phyloP scores from a whole-genome alignment of 768 basidiomycete species.

The Phlebiopsis flavidoalba region DNA sequence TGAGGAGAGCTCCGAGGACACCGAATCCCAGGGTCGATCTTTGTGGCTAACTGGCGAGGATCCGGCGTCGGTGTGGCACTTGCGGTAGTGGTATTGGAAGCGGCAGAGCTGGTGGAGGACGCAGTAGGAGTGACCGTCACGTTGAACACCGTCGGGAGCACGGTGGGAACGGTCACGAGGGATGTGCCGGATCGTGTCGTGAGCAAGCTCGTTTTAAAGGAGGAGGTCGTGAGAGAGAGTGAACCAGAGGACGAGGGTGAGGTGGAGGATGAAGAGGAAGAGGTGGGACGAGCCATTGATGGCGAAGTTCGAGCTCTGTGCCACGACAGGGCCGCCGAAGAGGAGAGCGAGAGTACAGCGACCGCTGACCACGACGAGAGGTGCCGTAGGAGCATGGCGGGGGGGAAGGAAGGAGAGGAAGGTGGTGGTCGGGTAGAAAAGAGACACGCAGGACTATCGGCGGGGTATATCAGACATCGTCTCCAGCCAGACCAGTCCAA shows the following conservation, averaged over 20 bases:
- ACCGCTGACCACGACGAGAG: conserved; percentile 14
- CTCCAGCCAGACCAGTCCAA: background rate
- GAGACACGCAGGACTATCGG: conserved; percentile 27
- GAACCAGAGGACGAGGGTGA: conserved; percentile 28
- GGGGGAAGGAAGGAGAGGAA: conserved; percentile 21
- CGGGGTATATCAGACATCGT: conserved; percentile 24
- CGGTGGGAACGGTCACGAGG: conserved; percentile 44
- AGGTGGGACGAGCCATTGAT: conserved; percentile 7
- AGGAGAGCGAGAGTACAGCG: conserved; percentile 20
- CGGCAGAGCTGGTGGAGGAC: conserved; percentile 34
- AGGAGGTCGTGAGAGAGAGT: conserved; percentile 46
- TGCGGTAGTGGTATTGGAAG: conserved; percentile 37
- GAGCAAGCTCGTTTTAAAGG: conserved; percentile 45
- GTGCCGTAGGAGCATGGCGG: conserved; percentile 17
- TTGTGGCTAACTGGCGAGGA: conserved; percentile 47
- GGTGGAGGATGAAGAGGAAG: conserved; percentile 17
- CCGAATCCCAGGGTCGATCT: conserved; percentile 85
- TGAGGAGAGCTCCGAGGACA: conserved; percentile 82
- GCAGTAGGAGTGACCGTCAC: conserved; percentile 52
- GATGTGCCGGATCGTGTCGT: conserved; percentile 43
- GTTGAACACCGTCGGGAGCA: conserved; percentile 57
- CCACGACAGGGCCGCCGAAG: conserved; percentile 28
- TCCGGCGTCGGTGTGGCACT: conserved; percentile 37
- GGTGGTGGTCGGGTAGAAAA: conserved; percentile 16
- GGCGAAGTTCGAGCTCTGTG: conserved; percentile 29